Percentiles rank a stretch among this genome's conserved stretches.
Evolutionary conservation across 2,329 filamentous ascomycete genomes (phyloP).

Genomic region (Alternaria gansuensis): DNA sequence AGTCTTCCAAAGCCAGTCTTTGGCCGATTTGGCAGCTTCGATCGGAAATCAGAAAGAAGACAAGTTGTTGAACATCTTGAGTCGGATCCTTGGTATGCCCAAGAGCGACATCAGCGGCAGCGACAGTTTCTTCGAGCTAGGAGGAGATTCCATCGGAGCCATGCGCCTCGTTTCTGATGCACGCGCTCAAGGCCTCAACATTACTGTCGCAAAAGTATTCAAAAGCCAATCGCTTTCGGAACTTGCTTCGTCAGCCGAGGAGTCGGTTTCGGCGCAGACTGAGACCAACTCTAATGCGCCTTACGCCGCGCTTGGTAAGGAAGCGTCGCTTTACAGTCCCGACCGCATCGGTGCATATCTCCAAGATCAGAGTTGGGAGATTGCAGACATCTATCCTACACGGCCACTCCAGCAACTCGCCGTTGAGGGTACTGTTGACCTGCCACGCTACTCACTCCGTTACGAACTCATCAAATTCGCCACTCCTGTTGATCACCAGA

Average conservation of each 20-base stretch:
- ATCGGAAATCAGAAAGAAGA: conserved; percentile 51
- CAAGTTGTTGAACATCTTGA: conserved; percentile 41
- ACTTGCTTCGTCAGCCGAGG: conserved; percentile 43
- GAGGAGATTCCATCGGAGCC: conserved; percentile 59
- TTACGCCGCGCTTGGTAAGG: conserved; percentile 61
- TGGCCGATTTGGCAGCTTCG: conserved; percentile 63
- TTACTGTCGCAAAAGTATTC: conserved; percentile 59
- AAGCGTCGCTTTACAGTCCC: conserved; percentile 58
- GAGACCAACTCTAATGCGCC: conserved; percentile 51
- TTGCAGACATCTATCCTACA: conserved; percentile 66
- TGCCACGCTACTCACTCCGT: conserved; percentile 68
- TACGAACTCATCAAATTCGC: conserved; percentile 73
- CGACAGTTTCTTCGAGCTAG: conserved; percentile 58
- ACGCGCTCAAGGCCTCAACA: conserved; percentile 47
- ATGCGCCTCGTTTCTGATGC: conserved; percentile 57
- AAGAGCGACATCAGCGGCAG: conserved; percentile 48
- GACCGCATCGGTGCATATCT: conserved; percentile 63
- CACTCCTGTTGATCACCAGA: conserved; percentile 58
- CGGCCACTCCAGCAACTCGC: conserved; percentile 68
- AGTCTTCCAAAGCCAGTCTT: conserved; percentile 55
- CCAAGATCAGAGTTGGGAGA: conserved; percentile 60
- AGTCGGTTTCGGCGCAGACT: conserved; percentile 33
- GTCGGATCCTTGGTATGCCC: conserved; percentile 43
- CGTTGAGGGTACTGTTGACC: conserved; percentile 65
- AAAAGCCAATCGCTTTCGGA: conserved; percentile 53